Evolutionary conservation across 805 yeast genomes (phyloP).

Genomic region (Lachancea quebecensis): DNA sequence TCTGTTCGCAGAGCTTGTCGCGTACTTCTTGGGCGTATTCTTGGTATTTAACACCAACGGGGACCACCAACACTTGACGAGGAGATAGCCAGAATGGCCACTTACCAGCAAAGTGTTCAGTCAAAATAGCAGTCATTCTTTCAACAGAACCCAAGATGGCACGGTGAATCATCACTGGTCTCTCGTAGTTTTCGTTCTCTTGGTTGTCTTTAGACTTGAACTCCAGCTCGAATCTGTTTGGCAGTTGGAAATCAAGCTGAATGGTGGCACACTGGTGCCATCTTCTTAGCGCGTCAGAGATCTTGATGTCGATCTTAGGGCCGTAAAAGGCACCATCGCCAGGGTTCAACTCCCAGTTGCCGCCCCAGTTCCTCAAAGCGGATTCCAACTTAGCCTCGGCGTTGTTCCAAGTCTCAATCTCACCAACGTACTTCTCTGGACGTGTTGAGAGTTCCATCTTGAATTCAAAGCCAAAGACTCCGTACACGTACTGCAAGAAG

Average conservation of each 20-base stretch:
- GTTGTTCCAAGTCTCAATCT: conserved; percentile 83
- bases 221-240: conserved; percentile 85
- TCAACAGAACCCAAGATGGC: conserved; percentile 97
- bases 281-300: conserved; percentile 88
- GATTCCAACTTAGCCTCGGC: conserved; percentile 82
- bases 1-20: conserved; percentile 58
- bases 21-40: conserved; percentile 84
- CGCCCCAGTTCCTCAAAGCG: conserved; percentile 80
- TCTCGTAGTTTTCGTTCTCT: conserved; percentile 43
- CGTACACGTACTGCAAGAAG: conserved; percentile 78
- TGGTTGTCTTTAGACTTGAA: conserved; percentile 63
- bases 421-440: conserved; percentile 96
- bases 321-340: conserved; percentile 98
- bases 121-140: conserved; percentile 97
- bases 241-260: conserved; percentile 97
- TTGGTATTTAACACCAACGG: conserved; percentile 89
- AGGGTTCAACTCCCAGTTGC: conserved; percentile 87
- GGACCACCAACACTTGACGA: conserved; percentile 92
- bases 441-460: conserved; percentile 96
- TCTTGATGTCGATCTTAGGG: conserved; percentile 93
- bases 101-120: conserved; percentile 97
- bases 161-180: conserved; percentile 99
- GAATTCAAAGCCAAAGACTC: conserved; percentile 89
- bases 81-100: conserved; percentile 99
- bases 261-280: conserved; percentile 99